Percentiles rank a stretch among this genome's conserved stretches.
Evolutionary conservation across 1,284 basidiomycete genomes (phyloP).

Genomic region (Apiotrichum porosum): DNA sequence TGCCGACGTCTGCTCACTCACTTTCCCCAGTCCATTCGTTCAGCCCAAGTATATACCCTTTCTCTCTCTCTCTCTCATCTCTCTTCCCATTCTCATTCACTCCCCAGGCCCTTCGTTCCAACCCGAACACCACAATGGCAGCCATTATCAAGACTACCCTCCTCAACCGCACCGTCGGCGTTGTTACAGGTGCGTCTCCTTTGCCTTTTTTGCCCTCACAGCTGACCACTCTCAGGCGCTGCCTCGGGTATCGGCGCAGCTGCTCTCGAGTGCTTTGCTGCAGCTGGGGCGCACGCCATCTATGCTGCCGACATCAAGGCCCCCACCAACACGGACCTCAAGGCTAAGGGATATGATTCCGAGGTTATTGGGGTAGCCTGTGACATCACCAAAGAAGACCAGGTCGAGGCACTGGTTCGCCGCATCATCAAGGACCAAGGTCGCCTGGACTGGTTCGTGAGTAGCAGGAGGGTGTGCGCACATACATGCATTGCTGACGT

Average conservation of each 20-base stretch:
- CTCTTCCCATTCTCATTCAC: too few species aligned
- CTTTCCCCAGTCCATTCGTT: too few species aligned
- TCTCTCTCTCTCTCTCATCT: too few species aligned
- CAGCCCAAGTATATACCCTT: too few species aligned
- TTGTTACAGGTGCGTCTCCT: slow-evolving; percentile 9
- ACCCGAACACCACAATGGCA: too few species aligned
- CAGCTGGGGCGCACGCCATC: slow-evolving; percentile 7
- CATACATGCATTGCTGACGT: neutral
- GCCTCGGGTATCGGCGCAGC: slow-evolving; percentile 12
- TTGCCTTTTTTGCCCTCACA: neutral
- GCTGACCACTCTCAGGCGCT: slow-evolving; percentile 4
- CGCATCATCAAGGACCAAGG: slow-evolving; percentile 10
- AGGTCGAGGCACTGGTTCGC: slow-evolving; percentile 14
- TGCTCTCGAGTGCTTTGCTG: slow-evolving; percentile 9
- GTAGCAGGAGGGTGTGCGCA: neutral
- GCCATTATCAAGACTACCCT: slow-evolving; percentile 1
- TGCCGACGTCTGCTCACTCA: too few species aligned
- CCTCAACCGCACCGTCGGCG: slow-evolving; percentile 8
- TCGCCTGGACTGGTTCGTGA: slow-evolving; percentile 17
- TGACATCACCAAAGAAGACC: slow-evolving; percentile 12
- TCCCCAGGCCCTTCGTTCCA: too few species aligned
- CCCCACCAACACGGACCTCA: neutral
- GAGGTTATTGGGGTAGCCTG: slow-evolving; percentile 6
- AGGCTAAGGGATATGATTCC: slow-evolving; percentile 5
- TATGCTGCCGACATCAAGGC: slow-evolving; percentile 11